Evolutionary conservation across 2,329 filamentous ascomycete species (phyloP), one percentile per base, ranked within the genome.

Genomic region (Neopestalotiopsis sp.): DNA sequence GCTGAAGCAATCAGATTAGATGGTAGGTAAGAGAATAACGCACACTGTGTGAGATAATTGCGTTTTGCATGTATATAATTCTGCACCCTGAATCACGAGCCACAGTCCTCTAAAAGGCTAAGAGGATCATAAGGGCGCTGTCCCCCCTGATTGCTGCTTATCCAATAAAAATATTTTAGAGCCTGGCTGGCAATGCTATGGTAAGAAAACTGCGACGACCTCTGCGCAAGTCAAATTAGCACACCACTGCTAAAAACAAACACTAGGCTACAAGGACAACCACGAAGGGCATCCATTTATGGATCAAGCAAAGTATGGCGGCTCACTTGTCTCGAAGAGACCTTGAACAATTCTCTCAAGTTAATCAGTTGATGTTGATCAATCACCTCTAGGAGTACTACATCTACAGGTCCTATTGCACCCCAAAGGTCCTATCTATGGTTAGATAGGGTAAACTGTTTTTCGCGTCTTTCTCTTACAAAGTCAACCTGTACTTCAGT

Each of bases 81-180:
- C 32, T 34, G 52, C 32, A 24, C 40, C 32, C 60, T 34, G 42
- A 52, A n/a, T 17, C 45, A 52, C 45, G 45, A 52, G 45, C 45
- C 14, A 52, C 45, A 52, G 14, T 13, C 7, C n/a, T 65, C 68
- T 66, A 70, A 69, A 71, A 71, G n/a, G n/a, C n/a, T n/a, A 69
- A 71, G 70, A 52, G 57, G 58, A 65, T 68, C 65, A 65, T 57
- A 49, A 67, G 69, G 66, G 32, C 57, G 69, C 68, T 60, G 70
- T 71, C 61, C 67, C 70, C 63, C 70, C 30, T 66, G 40, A 34
- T 52, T 52, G 45, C 45, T 60, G 67, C 68, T 13, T n/a, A 60
- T 64, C 67, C 68, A 67, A 64, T 42, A 12, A 60, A 34, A 34
- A 34, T 10, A 20, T 64, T 13, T 49, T 52, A 17, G 6, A n/a